A percentile compares a stretch with the other conserved stretches of the same genome.
These are phyloP conservation scores for Cryptomeria japonica DNA, from an alignment of 75 land plant genomes.

Conservation along the genomic window DNA sequence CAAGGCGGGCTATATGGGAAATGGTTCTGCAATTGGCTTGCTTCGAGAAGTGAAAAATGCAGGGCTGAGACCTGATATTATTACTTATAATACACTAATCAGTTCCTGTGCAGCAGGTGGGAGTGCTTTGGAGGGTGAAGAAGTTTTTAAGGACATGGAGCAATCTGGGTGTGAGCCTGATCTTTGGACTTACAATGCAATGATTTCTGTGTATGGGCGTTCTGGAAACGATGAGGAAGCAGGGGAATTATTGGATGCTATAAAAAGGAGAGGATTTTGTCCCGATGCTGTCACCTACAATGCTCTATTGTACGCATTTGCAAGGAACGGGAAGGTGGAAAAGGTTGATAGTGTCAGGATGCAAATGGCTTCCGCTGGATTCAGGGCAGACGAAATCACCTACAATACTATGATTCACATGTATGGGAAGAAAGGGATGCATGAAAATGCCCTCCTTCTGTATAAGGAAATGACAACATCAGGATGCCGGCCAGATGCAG, in stretches of 20 bases:
- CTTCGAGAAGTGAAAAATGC: constrained; percentile 70
- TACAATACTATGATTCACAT: constrained; percentile 72
- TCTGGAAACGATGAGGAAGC: constrained; percentile 58
- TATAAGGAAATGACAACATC: constrained; percentile 71
- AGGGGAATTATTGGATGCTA: constrained; percentile 41
- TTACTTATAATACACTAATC: constrained; percentile 91
- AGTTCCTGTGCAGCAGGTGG: constrained; percentile 76
- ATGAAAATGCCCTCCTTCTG: constrained; percentile 55
- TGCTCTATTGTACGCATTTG: constrained; percentile 77
- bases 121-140: constrained; percentile 62
- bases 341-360: constrained; percentile 48
- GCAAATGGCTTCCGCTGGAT: constrained; percentile 62
- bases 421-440: constrained; percentile 77
- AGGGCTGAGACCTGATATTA: constrained; percentile 75
- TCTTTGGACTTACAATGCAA: constrained; percentile 94
- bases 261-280: constrained; percentile 54
- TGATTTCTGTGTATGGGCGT: constrained; percentile 93
- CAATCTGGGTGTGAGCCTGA: constrained; percentile 67
- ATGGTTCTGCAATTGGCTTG: constrained; percentile 62
- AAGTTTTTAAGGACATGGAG: constrained; percentile 72
- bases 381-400: constrained; percentile 64
- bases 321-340: constrained; percentile 58
- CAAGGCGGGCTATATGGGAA: constrained; percentile 50
- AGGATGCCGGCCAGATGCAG: constrained; percentile 73
- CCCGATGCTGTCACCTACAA: constrained; percentile 93